A percentile compares a stretch with the other conserved stretches of the same genome.
These are phyloP conservation scores for Lipomyces anomalus DNA, from an alignment of 805 yeast genomes.

Conservation along the genomic window DNA sequence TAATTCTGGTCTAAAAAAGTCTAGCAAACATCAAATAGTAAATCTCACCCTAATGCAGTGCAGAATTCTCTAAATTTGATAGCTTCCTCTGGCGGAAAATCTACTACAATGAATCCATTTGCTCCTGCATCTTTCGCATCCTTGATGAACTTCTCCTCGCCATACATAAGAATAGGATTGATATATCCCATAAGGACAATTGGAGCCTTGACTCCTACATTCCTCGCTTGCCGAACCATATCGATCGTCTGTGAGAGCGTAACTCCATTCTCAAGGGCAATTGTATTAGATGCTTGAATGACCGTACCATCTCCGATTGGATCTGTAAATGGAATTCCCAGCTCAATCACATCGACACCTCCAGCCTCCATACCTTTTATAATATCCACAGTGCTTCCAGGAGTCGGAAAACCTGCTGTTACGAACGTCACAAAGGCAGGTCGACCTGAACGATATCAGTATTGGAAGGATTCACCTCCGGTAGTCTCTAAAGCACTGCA, in stretches of 20 bases:
- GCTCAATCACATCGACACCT: conserved; percentile 91
- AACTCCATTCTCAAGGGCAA: conserved; percentile 79
- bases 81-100: conserved; percentile 97
- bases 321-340: conserved; percentile 95
- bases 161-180: conserved; percentile 86
- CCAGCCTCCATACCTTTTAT: conserved; percentile 86
- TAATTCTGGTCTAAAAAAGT: too few relatives aligned
- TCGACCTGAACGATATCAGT: conserved; percentile 45
- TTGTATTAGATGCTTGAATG: conserved; percentile 78
- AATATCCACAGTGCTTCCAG: conserved; percentile 82
- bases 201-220: conserved; percentile 79
- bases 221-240: conserved; percentile 68
- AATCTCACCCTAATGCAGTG: conserved; percentile 42
- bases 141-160: conserved; percentile 74
- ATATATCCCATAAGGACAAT: conserved; percentile 95
- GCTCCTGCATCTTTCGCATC: conserved; percentile 88
- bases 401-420: conserved; percentile 90
- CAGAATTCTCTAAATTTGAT: conserved; percentile 73
- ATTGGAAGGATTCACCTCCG: neutral
- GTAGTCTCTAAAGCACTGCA: neutral
- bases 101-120: conserved; percentile 90
- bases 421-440: conserved; percentile 85
- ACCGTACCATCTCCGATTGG: conserved; percentile 99
- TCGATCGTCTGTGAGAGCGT: conserved; percentile 66
- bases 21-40: neutral